These are phyloP conservation scores for Dendrocalamus sinicus DNA, from an alignment of 176 grass and related monocot species.

Conservation along the genomic window DNA sequence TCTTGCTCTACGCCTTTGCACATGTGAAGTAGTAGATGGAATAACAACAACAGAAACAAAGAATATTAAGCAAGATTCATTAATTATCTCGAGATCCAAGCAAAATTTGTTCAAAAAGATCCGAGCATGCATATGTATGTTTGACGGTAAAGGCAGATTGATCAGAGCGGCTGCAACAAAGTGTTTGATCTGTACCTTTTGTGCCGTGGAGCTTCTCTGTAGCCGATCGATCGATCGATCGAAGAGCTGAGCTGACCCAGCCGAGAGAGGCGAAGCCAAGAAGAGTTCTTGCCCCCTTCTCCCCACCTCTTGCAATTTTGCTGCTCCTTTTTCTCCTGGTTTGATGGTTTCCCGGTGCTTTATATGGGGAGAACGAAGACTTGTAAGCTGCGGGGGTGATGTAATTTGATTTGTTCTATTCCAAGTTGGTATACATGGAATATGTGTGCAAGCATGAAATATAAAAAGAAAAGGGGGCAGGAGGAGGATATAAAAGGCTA, in stretches of 20 bases:
- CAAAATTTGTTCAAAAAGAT: conserved; percentile 15
- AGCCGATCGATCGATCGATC: not conserved
- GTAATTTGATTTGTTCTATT: conserved; percentile 51
- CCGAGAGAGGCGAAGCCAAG: not conserved
- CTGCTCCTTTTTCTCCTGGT: conserved; percentile 7
- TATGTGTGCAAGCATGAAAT: conserved; percentile 46
- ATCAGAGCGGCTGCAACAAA: not conserved
- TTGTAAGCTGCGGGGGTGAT: too few species aligned
- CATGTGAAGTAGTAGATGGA: conserved; percentile 6
- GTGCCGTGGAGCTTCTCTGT: not conserved
- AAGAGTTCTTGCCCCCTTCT: not conserved
- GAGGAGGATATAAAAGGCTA: conserved; percentile 34
- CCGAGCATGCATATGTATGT: not conserved
- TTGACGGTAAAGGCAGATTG: not conserved
- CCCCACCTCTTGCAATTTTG: not conserved
- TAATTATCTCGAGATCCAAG: conserved; percentile 5
- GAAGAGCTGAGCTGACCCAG: not conserved
- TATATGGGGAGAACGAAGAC: conserved; percentile 49
- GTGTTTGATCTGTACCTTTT: conserved; percentile 8
- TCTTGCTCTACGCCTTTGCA: conserved; percentile 34
- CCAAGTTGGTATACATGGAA: conserved; percentile 53
- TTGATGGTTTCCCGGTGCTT: conserved; percentile 33
- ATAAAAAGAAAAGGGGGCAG: conserved; percentile 21
- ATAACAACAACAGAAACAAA: conserved; percentile 1
- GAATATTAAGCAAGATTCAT: not conserved